A percentile compares a stretch with the other conserved stretches of the same genome.
These are phyloP conservation scores for Aspergillus conjunctus DNA, from an alignment of 495 filamentous ascomycete genomes.

Conservation along the genomic window DNA sequence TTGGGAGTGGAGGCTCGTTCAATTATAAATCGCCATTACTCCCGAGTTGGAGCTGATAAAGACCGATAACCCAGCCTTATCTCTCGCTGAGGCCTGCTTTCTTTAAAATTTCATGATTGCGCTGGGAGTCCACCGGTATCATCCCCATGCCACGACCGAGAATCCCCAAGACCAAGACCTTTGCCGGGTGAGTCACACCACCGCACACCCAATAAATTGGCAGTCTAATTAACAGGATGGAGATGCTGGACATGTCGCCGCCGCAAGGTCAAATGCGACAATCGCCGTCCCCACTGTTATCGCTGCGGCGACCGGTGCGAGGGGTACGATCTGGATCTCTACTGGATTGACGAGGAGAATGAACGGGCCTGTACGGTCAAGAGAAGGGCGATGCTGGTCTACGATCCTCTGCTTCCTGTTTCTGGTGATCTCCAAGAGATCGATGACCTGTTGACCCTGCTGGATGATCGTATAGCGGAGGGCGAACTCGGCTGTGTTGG, in stretches of 20 bases:
- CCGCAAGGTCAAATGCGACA: constrained; percentile 19
- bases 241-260: constrained; percentile 20
- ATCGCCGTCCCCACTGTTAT: constrained; percentile 10
- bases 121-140: neutral
- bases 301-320: constrained; percentile 17
- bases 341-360: constrained; percentile 3
- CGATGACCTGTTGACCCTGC: constrained; percentile 3
- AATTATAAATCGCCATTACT: neutral
- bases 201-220: no score
- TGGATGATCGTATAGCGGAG: neutral
- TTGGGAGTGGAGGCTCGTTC: neutral
- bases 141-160: neutral
- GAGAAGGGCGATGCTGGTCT: constrained; percentile 4
- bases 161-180: constrained; percentile 13
- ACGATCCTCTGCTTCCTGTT: constrained; percentile 5
- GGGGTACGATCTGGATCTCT: constrained; percentile 15
- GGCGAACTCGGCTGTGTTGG: neutral
- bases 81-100: neutral
- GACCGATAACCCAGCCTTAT: neutral
- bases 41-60: neutral
- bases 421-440: neutral
- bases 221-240: neutral
- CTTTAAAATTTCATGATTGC: neutral
- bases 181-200: constrained; percentile 5
- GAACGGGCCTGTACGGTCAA: constrained; percentile 8